phyloP scores from a whole-genome alignment of 1,284 basidiomycete species.

The Ganoderma sp. region DNA sequence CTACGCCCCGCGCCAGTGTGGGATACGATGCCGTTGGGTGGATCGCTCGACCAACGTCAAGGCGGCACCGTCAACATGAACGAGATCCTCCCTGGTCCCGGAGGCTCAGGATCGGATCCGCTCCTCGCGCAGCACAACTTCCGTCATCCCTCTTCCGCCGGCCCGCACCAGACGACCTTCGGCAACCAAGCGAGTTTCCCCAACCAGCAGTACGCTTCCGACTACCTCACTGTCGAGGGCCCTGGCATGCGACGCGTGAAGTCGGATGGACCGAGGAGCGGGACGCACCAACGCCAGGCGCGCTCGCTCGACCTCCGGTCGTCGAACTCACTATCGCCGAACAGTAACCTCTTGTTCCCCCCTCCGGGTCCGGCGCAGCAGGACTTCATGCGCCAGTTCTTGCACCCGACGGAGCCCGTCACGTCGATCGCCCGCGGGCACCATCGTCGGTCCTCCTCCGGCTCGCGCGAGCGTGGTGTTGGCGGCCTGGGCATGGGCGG shows the following conservation, averaged over 20 bases:
- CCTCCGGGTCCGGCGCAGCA: conserved; percentile 50
- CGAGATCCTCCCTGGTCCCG: conserved; percentile 49
- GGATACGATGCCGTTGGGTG: conserved; percentile 48
- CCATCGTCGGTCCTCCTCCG: conserved; percentile 65
- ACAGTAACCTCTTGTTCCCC: conserved; percentile 35
- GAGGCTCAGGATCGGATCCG: conserved; percentile 38
- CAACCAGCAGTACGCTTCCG: conserved; percentile 36
- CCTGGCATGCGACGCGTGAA: conserved; percentile 45
- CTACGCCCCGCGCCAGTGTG: conserved; percentile 58
- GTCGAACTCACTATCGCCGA: conserved; percentile 31
- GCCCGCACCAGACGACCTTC: conserved; percentile 40
- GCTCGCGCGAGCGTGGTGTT: conserved; percentile 50
- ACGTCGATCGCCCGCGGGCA: conserved; percentile 51
- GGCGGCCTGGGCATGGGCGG: conserved; percentile 27
- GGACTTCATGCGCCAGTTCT: conserved; percentile 53
- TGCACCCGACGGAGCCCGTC: conserved; percentile 49
- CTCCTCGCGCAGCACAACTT: conserved; percentile 28
- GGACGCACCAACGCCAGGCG: conserved; percentile 33
- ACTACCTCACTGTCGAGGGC: conserved; percentile 56
- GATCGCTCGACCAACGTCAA: conserved; percentile 37
- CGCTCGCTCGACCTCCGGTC: conserved; percentile 36
- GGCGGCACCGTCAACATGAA: conserved; percentile 52
- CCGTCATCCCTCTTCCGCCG: conserved; percentile 40
- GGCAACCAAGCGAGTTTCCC: conserved; percentile 38
- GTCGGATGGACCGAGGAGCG: conserved; percentile 53